Conservation (phyloP, 1,139 yeast genomes). For the Sugiyamaella sp. region DNA sequence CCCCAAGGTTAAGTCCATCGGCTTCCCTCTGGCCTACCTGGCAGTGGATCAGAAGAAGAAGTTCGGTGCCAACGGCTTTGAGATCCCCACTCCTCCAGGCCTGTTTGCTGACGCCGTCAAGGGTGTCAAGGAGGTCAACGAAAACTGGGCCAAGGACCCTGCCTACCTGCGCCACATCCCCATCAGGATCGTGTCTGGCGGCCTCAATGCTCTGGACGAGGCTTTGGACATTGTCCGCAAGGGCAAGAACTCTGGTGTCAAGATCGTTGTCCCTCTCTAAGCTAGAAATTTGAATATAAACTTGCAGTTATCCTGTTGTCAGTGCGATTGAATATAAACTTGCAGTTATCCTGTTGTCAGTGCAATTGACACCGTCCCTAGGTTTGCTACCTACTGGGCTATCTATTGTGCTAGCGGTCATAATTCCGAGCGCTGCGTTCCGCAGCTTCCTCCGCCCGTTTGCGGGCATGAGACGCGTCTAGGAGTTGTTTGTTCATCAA, state of each 20-base stretch:
- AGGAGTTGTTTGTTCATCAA: no score
- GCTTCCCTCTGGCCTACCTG: constrained; percentile 46
- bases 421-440: no score
- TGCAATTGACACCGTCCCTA: no score
- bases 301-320: neutral
- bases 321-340: no score
- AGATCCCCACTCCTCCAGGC: constrained; percentile 34
- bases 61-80: constrained; percentile 30
- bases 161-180: constrained; percentile 35
- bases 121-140: constrained; percentile 31
- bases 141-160: constrained; percentile 26
- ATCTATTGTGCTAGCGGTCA: no score
- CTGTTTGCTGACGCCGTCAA: constrained; percentile 26
- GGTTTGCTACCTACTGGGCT: no score
- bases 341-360: no score
- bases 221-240: constrained; percentile 42
- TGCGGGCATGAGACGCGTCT: no score
- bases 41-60: constrained; percentile 42
- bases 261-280: constrained; percentile 37
- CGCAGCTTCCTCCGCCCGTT: no score
- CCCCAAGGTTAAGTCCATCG: constrained; percentile 24
- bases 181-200: constrained; percentile 46
- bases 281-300: neutral
- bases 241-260: constrained; percentile 47
- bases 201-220: constrained; percentile 42